Conservation (phyloP, 106 monocot species). For the Allium cepa region DNA sequence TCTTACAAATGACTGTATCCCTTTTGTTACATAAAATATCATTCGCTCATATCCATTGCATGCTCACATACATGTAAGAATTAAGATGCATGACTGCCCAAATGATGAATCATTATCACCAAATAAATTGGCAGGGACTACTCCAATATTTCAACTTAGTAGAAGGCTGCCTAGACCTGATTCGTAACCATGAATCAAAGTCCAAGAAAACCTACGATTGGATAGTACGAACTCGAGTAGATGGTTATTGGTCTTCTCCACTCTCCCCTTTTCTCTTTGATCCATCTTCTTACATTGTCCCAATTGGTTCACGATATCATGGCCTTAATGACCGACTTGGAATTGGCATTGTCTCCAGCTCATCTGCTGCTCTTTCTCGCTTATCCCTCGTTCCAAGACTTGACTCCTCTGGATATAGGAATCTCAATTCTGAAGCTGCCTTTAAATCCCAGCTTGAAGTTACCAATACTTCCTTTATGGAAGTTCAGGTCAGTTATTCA, state of each 20-base stretch:
- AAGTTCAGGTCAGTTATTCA: too few species aligned
- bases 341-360: conserved; percentile 34
- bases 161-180: conserved; percentile 67
- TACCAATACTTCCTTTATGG: neutral
- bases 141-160: conserved; percentile 78
- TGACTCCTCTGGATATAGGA: conserved; percentile 10
- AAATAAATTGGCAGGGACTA: conserved; percentile 40
- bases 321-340: conserved; percentile 88
- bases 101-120: too few species aligned
- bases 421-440: conserved; percentile 56
- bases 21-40: too few species aligned
- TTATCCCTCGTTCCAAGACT: conserved; percentile 37
- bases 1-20: too few species aligned
- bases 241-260: conserved; percentile 65
- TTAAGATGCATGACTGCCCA: too few species aligned
- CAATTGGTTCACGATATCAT: conserved; percentile 50
- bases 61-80: too few species aligned
- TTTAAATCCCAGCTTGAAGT: conserved; percentile 43
- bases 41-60: too few species aligned
- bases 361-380: conserved; percentile 43
- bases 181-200: conserved; percentile 27
- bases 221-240: conserved; percentile 76
- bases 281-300: conserved; percentile 45
- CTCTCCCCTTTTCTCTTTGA: conserved; percentile 24
- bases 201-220: conserved; percentile 56